Percentiles rank a stretch among this genome's conserved stretches.
phyloP scores from a whole-genome alignment of 164 flowering plant species.

The Malania oleifera region DNA sequence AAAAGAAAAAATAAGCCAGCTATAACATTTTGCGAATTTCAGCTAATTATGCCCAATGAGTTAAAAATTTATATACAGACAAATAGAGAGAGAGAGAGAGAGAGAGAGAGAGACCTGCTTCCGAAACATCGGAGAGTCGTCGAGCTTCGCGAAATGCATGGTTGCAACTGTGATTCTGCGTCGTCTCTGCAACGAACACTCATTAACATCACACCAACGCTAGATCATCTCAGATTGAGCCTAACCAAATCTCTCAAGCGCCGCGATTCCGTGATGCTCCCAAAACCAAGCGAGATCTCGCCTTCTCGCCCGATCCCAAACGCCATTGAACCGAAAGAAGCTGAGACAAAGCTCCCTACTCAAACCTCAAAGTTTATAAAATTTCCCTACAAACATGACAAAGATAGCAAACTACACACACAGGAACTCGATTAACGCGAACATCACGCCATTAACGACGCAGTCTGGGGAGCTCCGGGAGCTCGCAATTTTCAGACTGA shows the following conservation, averaged over 20 bases:
- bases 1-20: no score
- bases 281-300: constrained; percentile 8
- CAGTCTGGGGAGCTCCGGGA: no score
- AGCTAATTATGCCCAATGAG: no score
- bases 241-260: background rate
- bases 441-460: no score
- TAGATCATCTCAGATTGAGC: constrained; percentile 18
- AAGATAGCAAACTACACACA: no score
- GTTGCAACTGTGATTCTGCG: constrained; percentile 17
- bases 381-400: no score
- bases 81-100: constrained; percentile 6
- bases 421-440: no score
- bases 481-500: no score
- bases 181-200: constrained; percentile 8
- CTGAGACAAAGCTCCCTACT: no score
- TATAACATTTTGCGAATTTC: no score
- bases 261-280: background rate
- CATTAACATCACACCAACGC: constrained; percentile 23
- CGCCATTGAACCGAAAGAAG: background rate
- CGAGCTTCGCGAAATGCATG: constrained; percentile 93
- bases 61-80: no score
- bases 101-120: constrained; percentile 61
- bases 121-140: constrained; percentile 99
- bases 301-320: background rate
- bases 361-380: no score